These are phyloP conservation scores for Lophiotrema nucula DNA, from an alignment of 495 filamentous ascomycete species.

Conservation along the genomic window DNA sequence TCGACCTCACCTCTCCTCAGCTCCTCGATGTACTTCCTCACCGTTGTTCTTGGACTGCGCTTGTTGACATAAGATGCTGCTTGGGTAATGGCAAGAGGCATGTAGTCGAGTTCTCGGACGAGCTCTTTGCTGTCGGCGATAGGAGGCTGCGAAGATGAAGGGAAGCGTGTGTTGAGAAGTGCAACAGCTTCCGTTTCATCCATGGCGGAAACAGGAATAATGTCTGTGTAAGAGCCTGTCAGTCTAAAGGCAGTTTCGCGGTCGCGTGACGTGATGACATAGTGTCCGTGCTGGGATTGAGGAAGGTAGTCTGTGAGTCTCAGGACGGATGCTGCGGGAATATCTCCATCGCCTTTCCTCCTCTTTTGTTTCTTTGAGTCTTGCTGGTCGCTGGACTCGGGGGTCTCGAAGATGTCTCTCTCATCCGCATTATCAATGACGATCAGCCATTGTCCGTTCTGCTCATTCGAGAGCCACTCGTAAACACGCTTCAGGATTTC, in stretches of 20 bases:
- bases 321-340: neutral
- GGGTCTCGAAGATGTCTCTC: neutral
- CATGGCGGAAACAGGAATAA: conserved; percentile 46
- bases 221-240: conserved; percentile 38
- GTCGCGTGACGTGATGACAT: conserved; percentile 24
- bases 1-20: conserved; percentile 43
- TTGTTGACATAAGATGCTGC: conserved; percentile 27
- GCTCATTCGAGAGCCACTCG: neutral
- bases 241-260: conserved; percentile 34
- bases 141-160: conserved; percentile 4
- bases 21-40: conserved; percentile 41
- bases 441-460: neutral
- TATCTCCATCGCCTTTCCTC: neutral
- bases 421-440: neutral
- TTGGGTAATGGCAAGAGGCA: conserved; percentile 29
- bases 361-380: conserved; percentile 6
- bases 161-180: conserved; percentile 47
- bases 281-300: conserved; percentile 12
- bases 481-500: neutral
- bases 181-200: conserved; percentile 35
- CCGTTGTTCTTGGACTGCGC: conserved; percentile 32
- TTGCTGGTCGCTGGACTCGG: neutral
- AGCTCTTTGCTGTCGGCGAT: conserved; percentile 12
- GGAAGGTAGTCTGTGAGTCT: conserved; percentile 12
- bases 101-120: conserved; percentile 25